Evolutionary conservation across 139 green algal genomes (phyloP).

Genomic region (Yamagishiella unicocca): DNA sequence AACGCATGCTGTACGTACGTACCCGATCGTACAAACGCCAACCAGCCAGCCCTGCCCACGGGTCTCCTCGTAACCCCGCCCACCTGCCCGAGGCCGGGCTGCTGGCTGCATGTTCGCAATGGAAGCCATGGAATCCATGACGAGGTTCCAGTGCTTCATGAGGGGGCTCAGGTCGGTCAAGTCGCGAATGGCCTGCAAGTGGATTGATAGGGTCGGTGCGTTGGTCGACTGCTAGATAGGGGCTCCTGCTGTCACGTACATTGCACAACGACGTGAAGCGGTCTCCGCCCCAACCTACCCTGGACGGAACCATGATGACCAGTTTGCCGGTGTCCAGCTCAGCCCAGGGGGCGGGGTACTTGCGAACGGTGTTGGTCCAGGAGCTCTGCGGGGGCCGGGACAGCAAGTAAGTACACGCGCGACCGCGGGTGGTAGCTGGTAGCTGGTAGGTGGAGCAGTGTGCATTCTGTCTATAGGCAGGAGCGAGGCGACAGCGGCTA

Average conservation of each 20-base stretch:
- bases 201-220: not conserved
- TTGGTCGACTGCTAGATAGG: not conserved
- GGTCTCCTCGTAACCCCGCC: no score
- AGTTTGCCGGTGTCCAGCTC: conserved; percentile 38
- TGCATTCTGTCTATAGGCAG: not conserved
- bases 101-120: conserved; percentile 1
- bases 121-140: not conserved
- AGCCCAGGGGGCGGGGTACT: conserved; percentile 21
- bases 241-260: not conserved
- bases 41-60: no score
- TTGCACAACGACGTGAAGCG: not conserved
- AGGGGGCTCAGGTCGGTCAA: not conserved
- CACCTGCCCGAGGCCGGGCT: not conserved
- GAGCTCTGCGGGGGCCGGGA: no score
- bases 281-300: not conserved
- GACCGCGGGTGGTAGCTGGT: no score
- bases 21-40: no score
- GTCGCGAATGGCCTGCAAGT: conserved; percentile 17
- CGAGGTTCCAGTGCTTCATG: not conserved
- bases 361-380: not conserved
- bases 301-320: conserved; percentile 6
- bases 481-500: not conserved
- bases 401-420: no score
- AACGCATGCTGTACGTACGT: no score
- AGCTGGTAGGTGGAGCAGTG: not conserved